A percentile compares a stretch with the other conserved stretches of the same genome.
Conservation (phyloP, 768 basidiomycete genomes). For the Leccinum olivaceopallidum region DNA sequence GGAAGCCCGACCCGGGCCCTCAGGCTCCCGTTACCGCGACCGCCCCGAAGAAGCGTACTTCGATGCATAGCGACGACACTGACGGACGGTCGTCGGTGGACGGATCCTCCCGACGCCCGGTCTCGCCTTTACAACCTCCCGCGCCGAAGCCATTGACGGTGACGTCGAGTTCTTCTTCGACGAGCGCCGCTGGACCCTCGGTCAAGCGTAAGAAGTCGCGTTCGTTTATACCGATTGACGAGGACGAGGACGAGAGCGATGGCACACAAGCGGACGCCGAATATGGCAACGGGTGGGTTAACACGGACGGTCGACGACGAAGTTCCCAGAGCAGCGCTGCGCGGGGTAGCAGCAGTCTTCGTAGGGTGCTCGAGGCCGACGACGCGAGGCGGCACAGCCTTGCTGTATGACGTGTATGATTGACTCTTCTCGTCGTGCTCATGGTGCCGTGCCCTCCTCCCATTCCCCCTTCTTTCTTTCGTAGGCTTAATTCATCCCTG, state of each 20-base stretch:
- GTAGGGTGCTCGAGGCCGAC: slow-evolving; percentile 41
- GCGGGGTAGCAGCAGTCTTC: slow-evolving; percentile 28
- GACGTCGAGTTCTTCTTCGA: slow-evolving; percentile 35
- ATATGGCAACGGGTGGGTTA: slow-evolving; percentile 55
- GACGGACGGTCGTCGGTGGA: slow-evolving; percentile 43
- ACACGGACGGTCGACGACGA: slow-evolving; percentile 57
- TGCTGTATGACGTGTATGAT: slow-evolving; percentile 48
- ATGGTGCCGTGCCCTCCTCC: neutral
- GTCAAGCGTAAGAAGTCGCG: slow-evolving; percentile 57
- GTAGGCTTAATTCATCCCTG: slow-evolving; percentile 39
- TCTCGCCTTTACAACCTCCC: slow-evolving; percentile 30
- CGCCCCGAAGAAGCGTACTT: slow-evolving; percentile 46
- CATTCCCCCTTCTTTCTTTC: slow-evolving; percentile 10
- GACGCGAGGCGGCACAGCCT: slow-evolving; percentile 69
- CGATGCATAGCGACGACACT: slow-evolving; percentile 39
- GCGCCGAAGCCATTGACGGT: slow-evolving; percentile 39
- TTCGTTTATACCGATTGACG: slow-evolving; percentile 44
- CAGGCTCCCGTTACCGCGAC: slow-evolving; percentile 32
- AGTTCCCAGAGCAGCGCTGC: slow-evolving; percentile 27
- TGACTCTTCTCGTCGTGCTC: slow-evolving; percentile 18
- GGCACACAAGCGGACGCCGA: slow-evolving; percentile 75
- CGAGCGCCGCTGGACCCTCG: slow-evolving; percentile 21
- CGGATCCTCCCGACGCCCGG: slow-evolving; percentile 34
- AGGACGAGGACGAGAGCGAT: slow-evolving; percentile 59
- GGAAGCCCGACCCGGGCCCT: slow-evolving; percentile 68